phyloP scores from a whole-genome alignment of 139 green algal species.

The Deuterostichococcus epilithicus region DNA sequence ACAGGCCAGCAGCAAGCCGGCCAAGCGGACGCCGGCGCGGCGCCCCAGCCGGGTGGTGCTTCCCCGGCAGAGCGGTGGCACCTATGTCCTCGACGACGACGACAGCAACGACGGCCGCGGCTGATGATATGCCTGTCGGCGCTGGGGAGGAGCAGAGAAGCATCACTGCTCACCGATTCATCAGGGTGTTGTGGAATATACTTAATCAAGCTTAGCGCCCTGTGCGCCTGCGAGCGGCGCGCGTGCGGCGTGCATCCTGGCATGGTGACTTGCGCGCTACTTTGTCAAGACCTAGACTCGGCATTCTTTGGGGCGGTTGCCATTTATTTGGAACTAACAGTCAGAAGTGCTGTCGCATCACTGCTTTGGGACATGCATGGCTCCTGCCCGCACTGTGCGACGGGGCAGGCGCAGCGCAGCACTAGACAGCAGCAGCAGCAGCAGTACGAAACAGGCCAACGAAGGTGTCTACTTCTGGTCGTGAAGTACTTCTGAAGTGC shows the following conservation, averaged over 20 bases:
- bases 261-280: not conserved
- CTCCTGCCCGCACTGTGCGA: no score
- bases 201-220: not conserved
- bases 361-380: no score
- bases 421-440: no score
- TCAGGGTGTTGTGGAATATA: not conserved
- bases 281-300: not conserved
- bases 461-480: no score
- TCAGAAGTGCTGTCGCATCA: no score
- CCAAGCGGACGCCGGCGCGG: no score
- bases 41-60: not conserved
- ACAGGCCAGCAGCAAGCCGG: not conserved
- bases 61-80: not conserved
- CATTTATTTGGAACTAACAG: no score
- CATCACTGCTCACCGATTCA: not conserved
- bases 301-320: not conserved
- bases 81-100: not conserved
- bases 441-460: no score
- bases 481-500: no score
- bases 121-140: not conserved
- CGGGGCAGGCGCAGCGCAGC: no score
- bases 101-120: not conserved
- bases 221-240: not conserved
- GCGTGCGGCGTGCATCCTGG: not conserved
- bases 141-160: not conserved